Evolutionary conservation across 2,329 filamentous ascomycete species (phyloP).

Genomic region (Fusarium sp.): DNA sequence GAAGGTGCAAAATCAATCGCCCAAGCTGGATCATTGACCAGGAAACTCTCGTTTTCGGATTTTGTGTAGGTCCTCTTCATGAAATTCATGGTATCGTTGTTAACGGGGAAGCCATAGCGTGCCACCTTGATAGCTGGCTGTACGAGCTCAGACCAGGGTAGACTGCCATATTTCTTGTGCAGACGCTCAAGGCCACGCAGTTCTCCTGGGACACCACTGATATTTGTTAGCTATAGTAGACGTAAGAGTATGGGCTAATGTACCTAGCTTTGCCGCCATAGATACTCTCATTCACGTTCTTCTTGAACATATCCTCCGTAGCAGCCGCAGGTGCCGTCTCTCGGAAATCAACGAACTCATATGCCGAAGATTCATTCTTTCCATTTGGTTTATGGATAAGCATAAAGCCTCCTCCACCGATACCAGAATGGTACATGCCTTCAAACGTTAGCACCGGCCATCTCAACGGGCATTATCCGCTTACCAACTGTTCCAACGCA

Average conservation of each 20-base stretch:
- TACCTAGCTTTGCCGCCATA: conserved; percentile 78
- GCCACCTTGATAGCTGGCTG: conserved; percentile 78
- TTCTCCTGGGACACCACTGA: conserved; percentile 74
- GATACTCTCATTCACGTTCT: conserved; percentile 72
- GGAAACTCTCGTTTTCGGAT: conserved; percentile 62
- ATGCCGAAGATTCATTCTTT: conserved; percentile 51
- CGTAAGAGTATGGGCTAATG: conserved; percentile 47
- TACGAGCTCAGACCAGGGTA: conserved; percentile 75
- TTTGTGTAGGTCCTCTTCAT: conserved; percentile 65
- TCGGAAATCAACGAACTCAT: conserved; percentile 86
- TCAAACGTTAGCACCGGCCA: fast-evolving
- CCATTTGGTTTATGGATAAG: conserved; percentile 73
- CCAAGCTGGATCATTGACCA: conserved; percentile 78
- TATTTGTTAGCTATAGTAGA: fast-evolving
- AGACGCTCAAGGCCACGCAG: conserved; percentile 79
- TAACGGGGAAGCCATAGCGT: conserved; percentile 77
- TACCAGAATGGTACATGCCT: conserved; percentile 74
- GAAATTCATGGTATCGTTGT: conserved; percentile 75
- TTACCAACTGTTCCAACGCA: conserved; percentile 69
- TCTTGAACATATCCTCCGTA: conserved; percentile 82
- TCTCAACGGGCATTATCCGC: fast-evolving
- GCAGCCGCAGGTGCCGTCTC: conserved; percentile 85
- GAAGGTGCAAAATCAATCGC: conserved; percentile 86
- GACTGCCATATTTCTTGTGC: conserved; percentile 72
- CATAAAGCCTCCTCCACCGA: conserved; percentile 85